Conservation (phyloP, 2,329 filamentous ascomycete species). For the Aspergillus niger region DNA sequence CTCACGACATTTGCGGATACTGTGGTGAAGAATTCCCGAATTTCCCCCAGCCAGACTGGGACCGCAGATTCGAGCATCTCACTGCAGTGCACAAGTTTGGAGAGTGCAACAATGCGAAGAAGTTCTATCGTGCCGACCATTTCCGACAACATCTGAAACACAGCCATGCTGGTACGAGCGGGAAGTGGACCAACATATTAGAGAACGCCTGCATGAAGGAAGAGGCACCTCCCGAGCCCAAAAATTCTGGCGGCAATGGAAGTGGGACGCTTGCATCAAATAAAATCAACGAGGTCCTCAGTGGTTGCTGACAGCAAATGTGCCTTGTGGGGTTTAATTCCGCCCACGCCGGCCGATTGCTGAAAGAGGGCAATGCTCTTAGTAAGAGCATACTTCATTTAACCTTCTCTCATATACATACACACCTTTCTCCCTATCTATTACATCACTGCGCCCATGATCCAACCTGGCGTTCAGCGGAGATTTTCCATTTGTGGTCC, state of each 20-base stretch:
- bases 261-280: conserved; percentile 28
- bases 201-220: conserved; percentile 97
- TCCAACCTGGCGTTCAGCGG: conserved; percentile 1
- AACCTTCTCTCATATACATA: background rate
- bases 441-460: background rate
- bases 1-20: conserved; percentile 81
- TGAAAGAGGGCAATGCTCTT: background rate
- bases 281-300: conserved; percentile 34
- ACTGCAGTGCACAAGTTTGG: conserved; percentile 93
- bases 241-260: conserved; percentile 13
- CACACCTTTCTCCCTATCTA: background rate
- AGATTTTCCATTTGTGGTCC: background rate
- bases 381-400: background rate
- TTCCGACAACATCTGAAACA: conserved; percentile 98
- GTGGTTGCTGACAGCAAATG: conserved; percentile 29
- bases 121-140: conserved; percentile 96
- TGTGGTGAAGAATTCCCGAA: conserved; percentile 90
- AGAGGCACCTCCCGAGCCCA: conserved; percentile 53
- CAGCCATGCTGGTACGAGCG: conserved; percentile 91
- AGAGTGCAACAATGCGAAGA: conserved; percentile 97
- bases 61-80: conserved; percentile 80
- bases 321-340: background rate
- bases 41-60: conserved; percentile 78
- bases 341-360: background rate
- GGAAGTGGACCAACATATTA: conserved; percentile 98